Evolutionary conservation across 768 basidiomycete genomes (phyloP), one percentile per base, ranked within the genome.

Genomic region (Vararia minispora): DNA sequence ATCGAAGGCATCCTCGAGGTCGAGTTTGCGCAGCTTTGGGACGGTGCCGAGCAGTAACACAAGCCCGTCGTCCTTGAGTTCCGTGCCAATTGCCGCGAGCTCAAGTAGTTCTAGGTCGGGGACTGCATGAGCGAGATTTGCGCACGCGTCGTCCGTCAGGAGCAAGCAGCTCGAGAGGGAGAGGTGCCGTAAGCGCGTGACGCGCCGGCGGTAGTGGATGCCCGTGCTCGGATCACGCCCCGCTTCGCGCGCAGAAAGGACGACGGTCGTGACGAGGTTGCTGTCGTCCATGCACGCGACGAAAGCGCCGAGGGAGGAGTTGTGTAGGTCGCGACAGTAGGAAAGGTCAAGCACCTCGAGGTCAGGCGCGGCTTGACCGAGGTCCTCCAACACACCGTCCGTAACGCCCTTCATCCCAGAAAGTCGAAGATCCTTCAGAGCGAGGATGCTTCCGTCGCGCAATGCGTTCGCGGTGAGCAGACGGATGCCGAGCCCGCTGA

Each of bases 331-430:
- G 22, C 69, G 68, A 40, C 72, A 66, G 51, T 84, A 82, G 58
- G 81, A 84, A 44, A 90, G 59, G 56, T 92, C 89, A 16, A 92
- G 63, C 13, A 86, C 72, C 55, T 88, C 83, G 16, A 92, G 68
- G 49, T 65, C 61, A 14, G 84, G 83, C 0, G 82, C 70, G 3
- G 72, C 78, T 46, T 62, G 71, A 5, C 81, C 88, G 25, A 91
- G 61, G 8, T 62, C 58, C n/a, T 64, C 55, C 71, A 92, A 71
- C 49, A 70, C 68, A 9, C 64, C 60, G 49, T 83, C 79, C 12
- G 68, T 61, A 35, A 78, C 57, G 37, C 72, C 62, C 51, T 68
- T 73, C 41, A 95, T 54, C 1, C 83, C 86, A 6, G 73, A 79
- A 20, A 90, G 44, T 17, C 75, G 64, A 22, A 94, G 65, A 31